Base-by-base conservation (phyloP, 2,329 filamentous ascomycete genomes). In the Fusarium cyanostomum region DNA sequence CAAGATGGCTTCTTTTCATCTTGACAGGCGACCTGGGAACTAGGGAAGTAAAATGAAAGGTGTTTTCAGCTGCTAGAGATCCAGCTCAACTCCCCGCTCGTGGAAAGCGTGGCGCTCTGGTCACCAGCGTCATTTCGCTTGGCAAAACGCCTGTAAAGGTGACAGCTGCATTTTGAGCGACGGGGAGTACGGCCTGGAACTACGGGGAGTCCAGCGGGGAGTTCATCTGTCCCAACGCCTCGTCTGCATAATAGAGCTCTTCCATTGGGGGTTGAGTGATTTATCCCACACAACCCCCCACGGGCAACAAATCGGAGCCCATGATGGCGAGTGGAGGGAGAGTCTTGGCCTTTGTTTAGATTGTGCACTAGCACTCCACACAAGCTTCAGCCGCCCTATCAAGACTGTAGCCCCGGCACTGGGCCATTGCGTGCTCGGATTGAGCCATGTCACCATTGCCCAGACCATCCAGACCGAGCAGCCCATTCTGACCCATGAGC, bases 361-460 rank as follows among this genome's bases (percentile, higher is more conserved):
- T 52, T 52, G 42, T 13, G 30, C 52, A 37, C 59, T 55, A 64
- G 38, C 21, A 7, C 16, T 43, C 38, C 31, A 53, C 45, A 44
- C 41, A 30, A 35, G 30, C 54, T 35, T 21, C 18, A 48, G 31
- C 16, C 37, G 35, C 18, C 45, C 62, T 55, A 63, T 63, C 52
- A 55, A 35, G 24, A 43, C 51, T n/a, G 30, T 11, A 12, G 35
- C 53, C 38, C 61, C 56, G 55, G 55, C 33, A 65, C 49, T 63
- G 57, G 55, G 38, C 39, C 26, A 70, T 70, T 58, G 66, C 68
- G 68, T 70, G 68, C 64, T 70, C 52, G 44, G 28, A 54, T 66
- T 57, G 46, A 37, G 33, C 50, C 62, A 66, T 66, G 52, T 67
- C 67, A 66, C 59, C 38, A 53, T 38, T 13, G 53, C 53, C 51